phyloP scores from a whole-genome alignment of 345 rosid genomes.

The Gossypium rotundifolium region DNA sequence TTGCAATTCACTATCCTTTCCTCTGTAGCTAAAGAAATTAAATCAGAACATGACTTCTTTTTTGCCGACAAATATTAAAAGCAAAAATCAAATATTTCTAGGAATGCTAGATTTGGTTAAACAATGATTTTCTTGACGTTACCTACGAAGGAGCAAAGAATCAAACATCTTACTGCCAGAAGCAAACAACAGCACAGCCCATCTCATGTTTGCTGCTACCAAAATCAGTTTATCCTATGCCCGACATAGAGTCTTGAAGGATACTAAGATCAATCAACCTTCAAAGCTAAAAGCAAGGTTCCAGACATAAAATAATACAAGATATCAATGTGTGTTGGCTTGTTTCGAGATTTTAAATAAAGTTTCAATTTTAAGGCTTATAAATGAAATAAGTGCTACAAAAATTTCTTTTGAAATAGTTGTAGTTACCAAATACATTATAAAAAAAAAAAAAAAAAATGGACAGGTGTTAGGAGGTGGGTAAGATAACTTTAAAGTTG shows the following conservation, averaged over 20 bases:
- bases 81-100: neutral
- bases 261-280: neutral
- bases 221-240: neutral
- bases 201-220: too few relatives aligned
- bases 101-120: neutral
- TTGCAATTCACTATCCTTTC: too few relatives aligned
- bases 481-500: neutral
- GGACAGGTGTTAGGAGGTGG: neutral
- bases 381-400: too few relatives aligned
- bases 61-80: neutral
- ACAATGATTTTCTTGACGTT: neutral
- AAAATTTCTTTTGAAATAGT: too few relatives aligned
- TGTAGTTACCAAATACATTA: too few relatives aligned
- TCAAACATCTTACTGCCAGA: constrained; percentile 17
- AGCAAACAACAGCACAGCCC: constrained; percentile 7
- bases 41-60: too few relatives aligned
- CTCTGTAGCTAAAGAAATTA: too few relatives aligned
- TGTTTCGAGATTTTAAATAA: too few relatives aligned
- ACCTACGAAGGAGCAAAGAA: constrained; percentile 23
- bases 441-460: too few relatives aligned
- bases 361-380: too few relatives aligned
- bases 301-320: neutral
- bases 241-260: neutral
- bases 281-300: neutral
- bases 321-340: too few relatives aligned